Conservation (phyloP, 2,329 filamentous ascomycete species). For the Metarhizium rileyi region DNA sequence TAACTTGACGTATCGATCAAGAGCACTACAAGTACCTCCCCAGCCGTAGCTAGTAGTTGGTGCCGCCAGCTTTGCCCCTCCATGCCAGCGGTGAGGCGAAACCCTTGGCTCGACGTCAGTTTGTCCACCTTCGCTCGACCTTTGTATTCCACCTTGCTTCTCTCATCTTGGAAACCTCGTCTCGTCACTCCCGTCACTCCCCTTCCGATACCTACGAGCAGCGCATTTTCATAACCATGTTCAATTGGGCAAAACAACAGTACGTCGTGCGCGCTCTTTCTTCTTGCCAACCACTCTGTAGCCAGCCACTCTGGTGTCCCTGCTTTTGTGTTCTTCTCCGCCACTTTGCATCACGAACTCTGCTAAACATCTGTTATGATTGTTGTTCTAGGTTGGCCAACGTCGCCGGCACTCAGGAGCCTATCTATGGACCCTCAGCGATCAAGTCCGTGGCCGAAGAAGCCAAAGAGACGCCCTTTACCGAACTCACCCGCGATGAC, state of each 20-base stretch:
- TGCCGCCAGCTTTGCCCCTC: background rate
- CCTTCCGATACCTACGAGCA: background rate
- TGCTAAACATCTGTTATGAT: slow-evolving; percentile 7
- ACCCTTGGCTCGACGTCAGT: no score
- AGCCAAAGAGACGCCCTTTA: slow-evolving; percentile 67
- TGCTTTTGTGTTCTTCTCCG: slow-evolving; percentile 1
- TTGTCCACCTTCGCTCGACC: background rate
- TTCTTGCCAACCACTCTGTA: background rate
- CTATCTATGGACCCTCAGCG: slow-evolving; percentile 83
- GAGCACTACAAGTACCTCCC: no score
- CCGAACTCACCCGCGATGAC: slow-evolving; percentile 67
- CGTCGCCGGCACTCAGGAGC: slow-evolving; percentile 92
- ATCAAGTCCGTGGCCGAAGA: slow-evolving; percentile 81
- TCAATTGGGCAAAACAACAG: slow-evolving; percentile 93
- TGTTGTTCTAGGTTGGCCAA: slow-evolving; percentile 47
- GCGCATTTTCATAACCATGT: slow-evolving; percentile 48
- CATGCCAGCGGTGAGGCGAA: background rate
- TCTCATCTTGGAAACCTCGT: background rate
- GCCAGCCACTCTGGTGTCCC: background rate
- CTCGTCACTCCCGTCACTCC: background rate
- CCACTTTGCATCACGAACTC: slow-evolving; percentile 1
- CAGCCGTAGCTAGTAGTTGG: background rate
- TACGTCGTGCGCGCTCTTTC: slow-evolving; percentile 34
- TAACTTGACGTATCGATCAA: no score
- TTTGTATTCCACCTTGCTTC: background rate